These are phyloP conservation scores for Phytophthora sansomeana DNA, from an alignment of 352 stramenopile genomes.

Conservation along the genomic window DNA sequence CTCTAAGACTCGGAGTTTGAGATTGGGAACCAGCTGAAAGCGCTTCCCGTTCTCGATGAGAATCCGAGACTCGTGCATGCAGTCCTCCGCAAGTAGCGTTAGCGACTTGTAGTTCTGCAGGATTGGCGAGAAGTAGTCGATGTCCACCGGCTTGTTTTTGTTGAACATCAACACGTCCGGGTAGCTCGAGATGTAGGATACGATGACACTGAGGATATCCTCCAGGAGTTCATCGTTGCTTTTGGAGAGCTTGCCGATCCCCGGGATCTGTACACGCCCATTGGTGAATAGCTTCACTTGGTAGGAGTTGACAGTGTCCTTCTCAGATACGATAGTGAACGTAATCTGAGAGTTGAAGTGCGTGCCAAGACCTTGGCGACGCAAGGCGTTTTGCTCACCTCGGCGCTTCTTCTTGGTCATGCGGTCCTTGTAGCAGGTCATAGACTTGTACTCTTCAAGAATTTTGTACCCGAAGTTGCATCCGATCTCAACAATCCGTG, in stretches of 20 bases:
- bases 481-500: background rate
- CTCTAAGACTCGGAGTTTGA: too few relatives aligned
- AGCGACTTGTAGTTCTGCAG: background rate
- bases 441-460: background rate
- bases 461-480: background rate
- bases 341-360: background rate
- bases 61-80: background rate
- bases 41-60: background rate
- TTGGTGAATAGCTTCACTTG: background rate
- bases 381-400: background rate
- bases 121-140: background rate
- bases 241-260: background rate
- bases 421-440: background rate
- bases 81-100: background rate
- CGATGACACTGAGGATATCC: background rate
- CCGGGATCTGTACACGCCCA: background rate
- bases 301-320: background rate
- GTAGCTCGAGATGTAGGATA: background rate
- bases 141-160: background rate
- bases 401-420: background rate
- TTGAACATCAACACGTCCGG: background rate
- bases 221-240: background rate
- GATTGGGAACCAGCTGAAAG: background rate
- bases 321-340: background rate
- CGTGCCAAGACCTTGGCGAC: background rate